Percentiles rank a stretch among this genome's conserved stretches.
phyloP scores from a whole-genome alignment of 2,329 filamentous ascomycete genomes.

The Apiospora arundinis region DNA sequence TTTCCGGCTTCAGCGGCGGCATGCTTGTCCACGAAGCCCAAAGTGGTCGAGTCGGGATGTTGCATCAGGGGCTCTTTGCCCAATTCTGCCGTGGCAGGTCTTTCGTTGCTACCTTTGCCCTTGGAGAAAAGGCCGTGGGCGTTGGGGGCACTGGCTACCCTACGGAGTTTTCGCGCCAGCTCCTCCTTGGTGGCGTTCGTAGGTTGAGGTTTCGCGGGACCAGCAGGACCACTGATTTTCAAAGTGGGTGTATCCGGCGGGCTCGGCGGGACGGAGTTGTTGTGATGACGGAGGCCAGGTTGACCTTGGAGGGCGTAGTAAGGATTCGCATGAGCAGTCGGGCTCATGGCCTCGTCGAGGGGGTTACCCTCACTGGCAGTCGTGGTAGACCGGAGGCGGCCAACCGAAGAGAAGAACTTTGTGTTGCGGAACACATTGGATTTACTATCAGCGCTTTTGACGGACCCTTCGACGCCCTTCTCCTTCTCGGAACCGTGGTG shows the following conservation, averaged over 20 bases:
- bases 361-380: constrained; percentile 92
- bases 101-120: constrained; percentile 63
- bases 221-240: constrained; percentile 73
- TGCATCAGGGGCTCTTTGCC: constrained; percentile 79
- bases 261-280: constrained; percentile 89
- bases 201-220: constrained; percentile 68
- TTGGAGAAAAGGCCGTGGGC: constrained; percentile 86
- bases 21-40: constrained; percentile 55
- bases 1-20: constrained; percentile 45
- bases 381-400: constrained; percentile 86
- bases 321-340: constrained; percentile 92
- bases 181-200: constrained; percentile 89
- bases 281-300: constrained; percentile 90
- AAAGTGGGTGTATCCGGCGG: constrained; percentile 88
- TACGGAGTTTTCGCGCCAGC: constrained; percentile 86
- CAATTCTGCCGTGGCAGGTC: constrained; percentile 84
- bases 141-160: constrained; percentile 96
- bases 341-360: constrained; percentile 86
- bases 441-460: constrained; percentile 66
- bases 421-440: constrained; percentile 75
- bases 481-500: constrained; percentile 43
- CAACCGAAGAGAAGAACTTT: constrained; percentile 86
- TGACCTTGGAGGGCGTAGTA: constrained; percentile 98
- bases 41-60: constrained; percentile 56
- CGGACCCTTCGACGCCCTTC: constrained; percentile 31